Evolutionary conservation across 257 asterid genomes (phyloP).

Genomic region (Striga asiatica): DNA sequence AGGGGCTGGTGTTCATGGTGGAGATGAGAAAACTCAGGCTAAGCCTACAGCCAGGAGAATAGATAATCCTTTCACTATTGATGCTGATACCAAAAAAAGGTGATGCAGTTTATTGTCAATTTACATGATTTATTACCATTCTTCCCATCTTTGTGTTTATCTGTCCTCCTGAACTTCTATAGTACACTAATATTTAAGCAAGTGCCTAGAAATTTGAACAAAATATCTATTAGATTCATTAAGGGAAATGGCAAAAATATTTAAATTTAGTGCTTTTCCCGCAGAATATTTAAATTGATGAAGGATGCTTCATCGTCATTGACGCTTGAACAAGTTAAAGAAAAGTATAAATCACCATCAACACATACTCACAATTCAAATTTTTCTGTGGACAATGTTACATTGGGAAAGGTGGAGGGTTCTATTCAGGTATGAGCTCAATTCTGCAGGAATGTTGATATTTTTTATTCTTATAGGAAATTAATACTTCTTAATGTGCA

Average conservation of each 20-base stretch:
- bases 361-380: slow-evolving; percentile 34
- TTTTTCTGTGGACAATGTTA: slow-evolving; percentile 32
- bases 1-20: slow-evolving; percentile 11
- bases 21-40: slow-evolving; percentile 21
- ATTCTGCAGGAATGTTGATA: neutral
- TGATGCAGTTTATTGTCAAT: slow-evolving; percentile 17
- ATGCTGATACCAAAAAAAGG: slow-evolving; percentile 59
- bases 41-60: slow-evolving; percentile 25
- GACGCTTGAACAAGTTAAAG: slow-evolving; percentile 33
- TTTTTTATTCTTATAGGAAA: slow-evolving; percentile 2
- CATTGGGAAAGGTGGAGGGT: slow-evolving; percentile 74
- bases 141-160: neutral
- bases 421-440: slow-evolving; percentile 49
- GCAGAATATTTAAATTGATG: slow-evolving; percentile 51
- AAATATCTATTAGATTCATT: neutral
- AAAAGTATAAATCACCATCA: slow-evolving; percentile 36
- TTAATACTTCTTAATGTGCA: slow-evolving; percentile 21
- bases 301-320: slow-evolving; percentile 45
- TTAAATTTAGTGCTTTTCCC: neutral
- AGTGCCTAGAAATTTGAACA: neutral
- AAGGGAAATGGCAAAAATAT: neutral
- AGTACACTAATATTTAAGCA: neutral
- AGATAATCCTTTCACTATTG: slow-evolving; percentile 26
- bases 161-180: neutral
- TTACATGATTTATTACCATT: neutral